Evolutionary conservation across 768 basidiomycete species (phyloP), one percentile per base, ranked within the genome.

Genomic region (Pleurotus cornucopiae): DNA sequence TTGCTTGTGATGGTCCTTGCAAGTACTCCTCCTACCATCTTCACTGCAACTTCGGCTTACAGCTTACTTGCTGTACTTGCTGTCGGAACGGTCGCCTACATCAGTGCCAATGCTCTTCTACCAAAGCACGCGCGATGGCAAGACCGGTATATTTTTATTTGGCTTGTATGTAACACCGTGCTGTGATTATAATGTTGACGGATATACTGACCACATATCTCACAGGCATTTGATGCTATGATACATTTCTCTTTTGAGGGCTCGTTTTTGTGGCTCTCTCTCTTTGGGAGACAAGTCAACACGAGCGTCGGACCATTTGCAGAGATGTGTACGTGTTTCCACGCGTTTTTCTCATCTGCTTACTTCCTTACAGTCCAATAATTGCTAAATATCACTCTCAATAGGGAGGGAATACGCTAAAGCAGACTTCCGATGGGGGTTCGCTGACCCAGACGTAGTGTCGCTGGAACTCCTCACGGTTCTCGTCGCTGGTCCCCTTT

Each of bases 381-480:
- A 5, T 54, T 16, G 12, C 18, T 34, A 9, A 26, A 49, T 34
- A 20, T 54, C 16, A 12, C 46, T 49, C 12, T 38, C 9, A 18
- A 25, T 60, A 91, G 89, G 90, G 89, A 86, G 76, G 60, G 90
- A 92, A 66, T 92, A 94, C 64, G 84, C 88, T 20, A 76, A 76
- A 2, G 91, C 91, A 4, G 91, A 94, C 65, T 78, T 81, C 54
- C 83, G 91, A 41, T 94, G 92, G 92, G 91, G 89, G 12, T 65
- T 77, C 44, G 74, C 90, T 0, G 91, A 94, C 64, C 81, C 88
- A 1, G 88, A 86, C 1, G 77, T 93, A 51, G 89, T 94, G 45
- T 85, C 90, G 5, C 82, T 94, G 34, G 91, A 94, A 67, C 68
- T 93, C 55, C 75, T 94, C 59, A 94, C 91, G 5, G 91, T 94